A percentile compares a stretch with the other conserved stretches of the same genome.
Conservation (phyloP, 2,329 filamentous ascomycete species). For the Exophiala alcalophila region DNA sequence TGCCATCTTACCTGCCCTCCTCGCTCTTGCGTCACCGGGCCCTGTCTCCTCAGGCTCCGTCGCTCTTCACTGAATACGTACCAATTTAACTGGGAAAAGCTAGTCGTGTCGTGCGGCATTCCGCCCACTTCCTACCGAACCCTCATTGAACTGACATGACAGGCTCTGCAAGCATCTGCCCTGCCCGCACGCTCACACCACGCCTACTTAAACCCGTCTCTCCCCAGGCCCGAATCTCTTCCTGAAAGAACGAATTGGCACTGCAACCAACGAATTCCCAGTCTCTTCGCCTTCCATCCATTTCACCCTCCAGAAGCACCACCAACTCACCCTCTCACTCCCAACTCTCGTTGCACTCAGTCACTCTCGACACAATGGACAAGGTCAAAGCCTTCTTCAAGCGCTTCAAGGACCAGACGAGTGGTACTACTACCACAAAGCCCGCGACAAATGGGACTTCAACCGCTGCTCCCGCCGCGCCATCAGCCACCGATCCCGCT, state of each 20-base stretch:
- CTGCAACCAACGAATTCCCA: no score
- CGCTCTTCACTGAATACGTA: conserved; percentile 8
- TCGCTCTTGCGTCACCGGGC: conserved; percentile 21
- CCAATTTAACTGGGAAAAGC: no score
- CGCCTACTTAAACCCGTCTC: conserved; percentile 20
- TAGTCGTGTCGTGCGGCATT: no score
- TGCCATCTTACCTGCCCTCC: conserved; percentile 16
- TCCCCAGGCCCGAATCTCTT: conserved; percentile 12
- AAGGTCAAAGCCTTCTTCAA: conserved; percentile 31
- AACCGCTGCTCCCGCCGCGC: conserved; percentile 18
- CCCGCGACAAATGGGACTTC: conserved; percentile 17
- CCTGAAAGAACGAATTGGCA: no score
- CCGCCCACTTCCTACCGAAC: conserved; percentile 17
- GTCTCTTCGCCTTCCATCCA: conserved; percentile 1
- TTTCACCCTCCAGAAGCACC: not conserved
- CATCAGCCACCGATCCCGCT: conserved; percentile 23
- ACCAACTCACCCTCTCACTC: conserved; percentile 14
- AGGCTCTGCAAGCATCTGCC: conserved; percentile 4
- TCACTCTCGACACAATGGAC: conserved; percentile 28
- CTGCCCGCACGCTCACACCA: conserved; percentile 6
- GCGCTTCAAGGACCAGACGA: conserved; percentile 24
- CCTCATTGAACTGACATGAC: no score
- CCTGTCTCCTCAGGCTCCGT: conserved; percentile 8
- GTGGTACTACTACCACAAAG: conserved; percentile 19
- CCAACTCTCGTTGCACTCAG: conserved; percentile 8